Evolutionary conservation across 441 rosid genomes (phyloP).

Genomic region (Arabidopsis lyrata): DNA sequence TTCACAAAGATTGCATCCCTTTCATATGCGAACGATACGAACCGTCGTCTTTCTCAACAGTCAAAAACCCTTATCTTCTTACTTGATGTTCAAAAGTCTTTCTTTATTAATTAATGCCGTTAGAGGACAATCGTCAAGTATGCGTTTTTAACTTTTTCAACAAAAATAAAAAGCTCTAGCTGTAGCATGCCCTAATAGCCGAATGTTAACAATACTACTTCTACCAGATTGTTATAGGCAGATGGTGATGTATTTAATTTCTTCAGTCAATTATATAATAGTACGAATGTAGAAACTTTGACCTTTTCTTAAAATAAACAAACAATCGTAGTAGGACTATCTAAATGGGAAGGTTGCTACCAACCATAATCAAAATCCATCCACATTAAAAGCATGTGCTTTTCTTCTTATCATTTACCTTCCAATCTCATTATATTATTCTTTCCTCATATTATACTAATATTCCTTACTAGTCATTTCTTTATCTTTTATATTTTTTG

Average conservation of each 20-base stretch:
- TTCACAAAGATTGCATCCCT: background rate
- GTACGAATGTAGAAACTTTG: conserved; percentile 20
- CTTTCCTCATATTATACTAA: too few relatives aligned
- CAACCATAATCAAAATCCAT: conserved; percentile 39
- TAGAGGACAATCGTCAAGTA: background rate
- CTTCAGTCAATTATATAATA: conserved; percentile 9
- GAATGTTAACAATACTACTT: background rate
- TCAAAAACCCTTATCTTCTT: background rate
- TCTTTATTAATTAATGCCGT: background rate
- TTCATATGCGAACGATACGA: background rate
- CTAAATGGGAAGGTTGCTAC: conserved; percentile 27
- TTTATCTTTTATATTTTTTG: too few relatives aligned
- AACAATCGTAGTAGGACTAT: background rate
- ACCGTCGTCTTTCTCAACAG: background rate
- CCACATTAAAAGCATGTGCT: conserved; percentile 40
- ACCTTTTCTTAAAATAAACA: conserved; percentile 22
- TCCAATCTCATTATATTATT: background rate
- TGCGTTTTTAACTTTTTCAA: background rate
- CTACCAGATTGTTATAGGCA: background rate
- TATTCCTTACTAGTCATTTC: too few relatives aligned
- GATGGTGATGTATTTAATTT: background rate
- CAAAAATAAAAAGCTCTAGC: background rate
- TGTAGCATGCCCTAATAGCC: background rate
- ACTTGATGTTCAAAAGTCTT: background rate
- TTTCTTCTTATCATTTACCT: conserved; percentile 32